Base-by-base conservation (phyloP, 495 filamentous ascomycete species). In the Penicillium flavigenum region DNA sequence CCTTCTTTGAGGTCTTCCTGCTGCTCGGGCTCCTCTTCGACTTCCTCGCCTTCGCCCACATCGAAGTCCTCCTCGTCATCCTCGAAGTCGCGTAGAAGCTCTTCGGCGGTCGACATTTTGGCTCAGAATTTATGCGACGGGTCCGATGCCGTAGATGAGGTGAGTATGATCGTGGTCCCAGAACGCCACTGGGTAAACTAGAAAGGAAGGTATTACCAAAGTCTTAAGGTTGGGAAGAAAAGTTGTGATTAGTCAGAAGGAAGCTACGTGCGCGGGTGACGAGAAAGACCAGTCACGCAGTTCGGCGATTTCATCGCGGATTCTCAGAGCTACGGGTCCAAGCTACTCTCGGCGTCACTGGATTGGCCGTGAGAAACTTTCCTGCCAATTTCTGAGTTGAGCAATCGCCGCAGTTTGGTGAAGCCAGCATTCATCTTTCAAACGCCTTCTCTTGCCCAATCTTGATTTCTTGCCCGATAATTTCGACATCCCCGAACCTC, bases 41-140 rank as follows among this genome's bases (percentile, higher is more conserved):
- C 58, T 41, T 70, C 58, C 42, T 70, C 62, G 42, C 66, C 70
- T 8, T 65, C 57, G 38, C 62, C 59, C 11, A 49, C 63, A 52
- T 72, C 62, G 31, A 71, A 57, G 44, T 73, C 71, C 29, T 73
- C 71, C 26, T 72, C 66, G 14, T 76, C 74, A 45, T 70, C 67
- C 55, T 76, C 76, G 27, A 79, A 77, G 63, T 79, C 76, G 57
- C 76, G 71, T 61, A 79, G 46, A 8, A 79, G 73, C 29, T 79
- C 76, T 58, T 77, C 76, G 3, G 73, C 76, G 48, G 68, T 73
- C 4, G 76, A 79, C 76, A 79, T 79, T 41, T 31, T 73, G 63
- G 45, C 32, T 19, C 3, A 14, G 5, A 11, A 12, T 0, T 12
- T 14, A 4, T 42, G 17, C 11, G 11, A 19, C 26, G 16, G 7